Evolutionary conservation across 352 stramenopile genomes (phyloP), one percentile per base, ranked within the genome.

Genomic region (Pythium aphanidermatum): DNA sequence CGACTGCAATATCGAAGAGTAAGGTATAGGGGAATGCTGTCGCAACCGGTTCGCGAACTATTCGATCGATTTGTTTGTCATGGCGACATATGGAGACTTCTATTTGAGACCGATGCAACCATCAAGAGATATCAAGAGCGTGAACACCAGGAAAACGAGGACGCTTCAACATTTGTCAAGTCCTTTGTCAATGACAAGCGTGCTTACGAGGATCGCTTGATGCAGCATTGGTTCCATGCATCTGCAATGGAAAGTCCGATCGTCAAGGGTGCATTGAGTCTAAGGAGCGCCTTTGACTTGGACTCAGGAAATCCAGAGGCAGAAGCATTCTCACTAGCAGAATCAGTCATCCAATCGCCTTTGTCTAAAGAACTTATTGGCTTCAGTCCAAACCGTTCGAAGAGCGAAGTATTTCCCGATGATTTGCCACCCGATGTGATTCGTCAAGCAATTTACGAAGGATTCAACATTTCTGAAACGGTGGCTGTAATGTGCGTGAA

Each of bases 181-280:
- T 68, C 58, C 10, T 45, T 87, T 2, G 41, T 85, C 17, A 60
- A 48, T 1, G 55, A 80, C 29, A 70, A 74, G 16, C 68, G 74
- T 19, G 23, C 44, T 0, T 67, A 79, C 9, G 68, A 85, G 26
- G 61, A 83, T 13, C 58, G 65, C 41, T 66, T 81, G 58, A 80
- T 85, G 61, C 70, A 85, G 56, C 56, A 77, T 21, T 86, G 74
- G 74, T 65, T 84, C 20, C 63, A 56, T 2, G 65, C 63, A 0
- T 83, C 74, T 8, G 68, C 74, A 1, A 38, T 83, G 7, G 43
- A 82, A 35, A 75, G 64, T 28, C 74, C 74, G 5, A 57, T 83
- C 16, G 57, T 86, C 1, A 48, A 50, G 23, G 55, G 68, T 8
- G 52, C 62, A 7, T 40, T 63, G 12, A 52, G 60, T 33, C 43